Evolutionary conservation across 1,284 basidiomycete genomes (phyloP).

Genomic region (Chalciporus sp.): DNA sequence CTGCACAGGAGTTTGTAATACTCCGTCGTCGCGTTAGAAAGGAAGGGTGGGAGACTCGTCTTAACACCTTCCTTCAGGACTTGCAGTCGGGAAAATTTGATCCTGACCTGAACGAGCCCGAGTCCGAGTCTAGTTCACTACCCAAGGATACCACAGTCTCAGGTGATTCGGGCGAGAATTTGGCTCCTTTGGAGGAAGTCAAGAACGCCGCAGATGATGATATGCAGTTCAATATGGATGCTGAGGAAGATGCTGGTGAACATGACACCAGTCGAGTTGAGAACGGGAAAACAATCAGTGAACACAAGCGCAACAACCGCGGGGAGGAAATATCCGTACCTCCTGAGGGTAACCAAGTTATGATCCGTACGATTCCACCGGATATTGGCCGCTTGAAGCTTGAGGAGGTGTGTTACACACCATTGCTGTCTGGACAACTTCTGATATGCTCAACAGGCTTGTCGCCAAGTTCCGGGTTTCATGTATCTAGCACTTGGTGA

Average conservation of each 20-base stretch:
- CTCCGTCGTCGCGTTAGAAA: conserved; percentile 77
- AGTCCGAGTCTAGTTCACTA: conserved; percentile 47
- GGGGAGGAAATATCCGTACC: conserved; percentile 78
- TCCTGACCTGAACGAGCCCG: conserved; percentile 63
- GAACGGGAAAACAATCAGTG: conserved; percentile 56
- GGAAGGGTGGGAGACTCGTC: conserved; percentile 77
- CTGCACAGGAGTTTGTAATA: conserved; percentile 63
- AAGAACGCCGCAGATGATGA: conserved; percentile 57
- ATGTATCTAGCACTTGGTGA: conserved; percentile 88
- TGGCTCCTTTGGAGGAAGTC: conserved; percentile 46
- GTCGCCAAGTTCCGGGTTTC: conserved; percentile 67
- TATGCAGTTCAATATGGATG: conserved; percentile 67
- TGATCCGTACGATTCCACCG: conserved; percentile 92
- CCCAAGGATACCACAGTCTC: conserved; percentile 49
- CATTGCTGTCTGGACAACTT: conserved; percentile 1
- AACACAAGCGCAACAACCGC: conserved; percentile 51
- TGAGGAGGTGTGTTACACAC: conserved; percentile 68
- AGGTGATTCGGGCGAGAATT: conserved; percentile 35
- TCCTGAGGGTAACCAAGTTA: conserved; percentile 85
- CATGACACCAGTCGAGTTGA: conserved; percentile 57
- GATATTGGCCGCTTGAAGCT: conserved; percentile 86
- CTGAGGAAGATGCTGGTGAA: conserved; percentile 68
- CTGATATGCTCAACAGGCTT: conserved; percentile 48
- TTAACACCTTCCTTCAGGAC: conserved; percentile 74
- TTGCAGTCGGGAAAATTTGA: conserved; percentile 85